Evolutionary conservation across 176 grass and related monocot species (phyloP).

Genomic region (Lolium perenne): DNA sequence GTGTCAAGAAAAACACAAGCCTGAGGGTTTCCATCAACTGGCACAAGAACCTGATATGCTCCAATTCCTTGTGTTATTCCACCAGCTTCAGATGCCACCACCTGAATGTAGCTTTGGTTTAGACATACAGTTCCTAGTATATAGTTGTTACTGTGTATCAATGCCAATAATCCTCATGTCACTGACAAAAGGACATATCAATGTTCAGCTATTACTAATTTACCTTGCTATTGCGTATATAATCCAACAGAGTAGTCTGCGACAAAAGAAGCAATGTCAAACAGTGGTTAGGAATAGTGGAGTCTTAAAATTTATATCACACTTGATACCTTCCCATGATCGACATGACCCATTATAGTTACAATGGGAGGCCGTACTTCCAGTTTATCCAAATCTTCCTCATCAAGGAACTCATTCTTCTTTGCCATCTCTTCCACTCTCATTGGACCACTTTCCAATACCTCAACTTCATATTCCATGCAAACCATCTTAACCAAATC

Average conservation of each 20-base stretch:
- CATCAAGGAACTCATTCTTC: slow-evolving; percentile 91
- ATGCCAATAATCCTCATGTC: slow-evolving; percentile 15
- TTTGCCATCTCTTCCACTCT: slow-evolving; percentile 94
- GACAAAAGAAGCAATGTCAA: slow-evolving; percentile 44
- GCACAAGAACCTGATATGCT: slow-evolving; percentile 93
- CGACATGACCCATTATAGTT: slow-evolving; percentile 99
- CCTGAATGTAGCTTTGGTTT: slow-evolving; percentile 63
- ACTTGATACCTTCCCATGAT: slow-evolving; percentile 90
- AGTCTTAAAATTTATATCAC: slow-evolving; percentile 10
- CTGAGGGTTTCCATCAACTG: slow-evolving; percentile 78
- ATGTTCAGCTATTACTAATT: slow-evolving; percentile 31
- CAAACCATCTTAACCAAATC: slow-evolving; percentile 98
- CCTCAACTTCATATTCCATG: slow-evolving; percentile 93
- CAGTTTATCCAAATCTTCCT: slow-evolving; percentile 83
- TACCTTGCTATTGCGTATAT: slow-evolving; percentile 97
- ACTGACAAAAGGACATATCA: slow-evolving; percentile 20
- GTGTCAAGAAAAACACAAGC: slow-evolving; percentile 97
- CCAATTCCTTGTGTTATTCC: slow-evolving; percentile 99
- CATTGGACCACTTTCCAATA: slow-evolving; percentile 73
- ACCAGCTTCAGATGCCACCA: slow-evolving; percentile 93
- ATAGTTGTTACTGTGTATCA: slow-evolving; percentile 22
- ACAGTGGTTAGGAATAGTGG: slow-evolving; percentile 29
- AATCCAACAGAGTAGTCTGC: slow-evolving; percentile 95
- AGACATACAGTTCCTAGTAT: slow-evolving; percentile 38
- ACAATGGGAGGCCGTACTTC: slow-evolving; percentile 92